Evolutionary conservation across 371 early-diverging fungal species (phyloP).

Genomic region (Parasitella parasitica): DNA sequence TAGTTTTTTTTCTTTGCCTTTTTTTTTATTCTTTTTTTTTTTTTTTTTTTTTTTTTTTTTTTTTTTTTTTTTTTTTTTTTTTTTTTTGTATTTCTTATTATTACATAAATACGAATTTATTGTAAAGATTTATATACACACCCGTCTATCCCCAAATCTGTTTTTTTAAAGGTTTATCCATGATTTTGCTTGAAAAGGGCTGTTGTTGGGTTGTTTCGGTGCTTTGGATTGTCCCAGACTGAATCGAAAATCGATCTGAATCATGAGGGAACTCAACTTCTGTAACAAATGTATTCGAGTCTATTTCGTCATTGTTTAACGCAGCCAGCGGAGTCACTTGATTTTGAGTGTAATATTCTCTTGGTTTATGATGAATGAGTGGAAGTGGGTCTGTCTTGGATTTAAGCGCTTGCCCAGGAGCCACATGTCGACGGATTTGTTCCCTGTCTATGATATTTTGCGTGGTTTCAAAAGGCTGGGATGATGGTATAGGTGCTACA

Average conservation of each 20-base stretch:
- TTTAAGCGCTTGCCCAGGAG: conserved; percentile 16
- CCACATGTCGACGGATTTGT: conserved; percentile 22
- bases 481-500: background rate
- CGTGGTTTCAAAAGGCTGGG: background rate
- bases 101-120: background rate
- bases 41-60: background rate
- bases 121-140: background rate
- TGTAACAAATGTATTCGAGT: background rate
- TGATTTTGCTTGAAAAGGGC: background rate
- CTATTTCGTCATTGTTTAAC: background rate
- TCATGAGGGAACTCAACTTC: conserved; percentile 25
- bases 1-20: background rate
- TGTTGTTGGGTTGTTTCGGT: background rate
- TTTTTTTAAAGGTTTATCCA: background rate
- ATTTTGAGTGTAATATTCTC: background rate
- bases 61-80: background rate
- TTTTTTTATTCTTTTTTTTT: background rate
- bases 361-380: background rate
- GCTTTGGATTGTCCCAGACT: background rate
- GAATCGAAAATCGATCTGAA: conserved; percentile 25
- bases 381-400: conserved; percentile 1
- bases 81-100: background rate
- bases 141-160: conserved; percentile 1
- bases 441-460: conserved; percentile 16
- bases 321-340: background rate